Evolutionary conservation across 1,284 basidiomycete genomes (phyloP).

Genomic region (Cutaneotrichosporon sp.): DNA sequence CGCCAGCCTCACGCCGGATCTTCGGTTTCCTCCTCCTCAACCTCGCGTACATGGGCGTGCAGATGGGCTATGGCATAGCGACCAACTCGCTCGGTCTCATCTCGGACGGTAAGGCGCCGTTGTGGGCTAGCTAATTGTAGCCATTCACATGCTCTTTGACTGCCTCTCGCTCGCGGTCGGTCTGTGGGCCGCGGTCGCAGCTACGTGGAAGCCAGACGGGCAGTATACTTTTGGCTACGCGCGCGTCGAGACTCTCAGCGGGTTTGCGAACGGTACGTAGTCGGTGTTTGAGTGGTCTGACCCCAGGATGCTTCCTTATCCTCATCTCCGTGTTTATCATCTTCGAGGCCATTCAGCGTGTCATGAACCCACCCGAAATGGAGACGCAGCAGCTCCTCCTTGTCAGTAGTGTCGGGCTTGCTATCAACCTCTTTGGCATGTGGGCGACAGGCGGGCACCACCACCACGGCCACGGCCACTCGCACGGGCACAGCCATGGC

Average conservation of each 20-base stretch:
- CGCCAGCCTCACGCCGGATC: conserved; percentile 87
- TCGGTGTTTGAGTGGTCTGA: background rate
- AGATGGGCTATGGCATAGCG: conserved; percentile 94
- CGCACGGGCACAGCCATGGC: conserved; percentile 19
- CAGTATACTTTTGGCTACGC: conserved; percentile 95
- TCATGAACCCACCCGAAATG: conserved; percentile 95
- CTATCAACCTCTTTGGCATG: conserved; percentile 97
- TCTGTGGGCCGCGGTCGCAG: conserved; percentile 93
- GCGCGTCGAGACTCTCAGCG: conserved; percentile 97
- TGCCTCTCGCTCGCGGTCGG: conserved; percentile 97
- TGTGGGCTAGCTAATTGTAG: conserved; percentile 49
- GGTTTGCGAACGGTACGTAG: conserved; percentile 84
- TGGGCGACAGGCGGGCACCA: conserved; percentile 96
- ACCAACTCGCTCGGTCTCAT: conserved; percentile 96
- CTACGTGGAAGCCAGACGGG: conserved; percentile 91
- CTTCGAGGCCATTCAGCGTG: conserved; percentile 93
- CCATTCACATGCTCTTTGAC: conserved; percentile 99
- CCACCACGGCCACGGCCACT: conserved; percentile 57
- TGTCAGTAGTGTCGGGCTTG: conserved; percentile 81
- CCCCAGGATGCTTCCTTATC: conserved; percentile 68
- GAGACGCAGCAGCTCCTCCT: conserved; percentile 88
- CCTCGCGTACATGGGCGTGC: conserved; percentile 90
- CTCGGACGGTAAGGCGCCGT: conserved; percentile 62
- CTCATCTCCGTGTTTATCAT: conserved; percentile 97
- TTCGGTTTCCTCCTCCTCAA: conserved; percentile 96